Base-by-base conservation (phyloP, 164 flowering plant species). In the Piper longum region DNA sequence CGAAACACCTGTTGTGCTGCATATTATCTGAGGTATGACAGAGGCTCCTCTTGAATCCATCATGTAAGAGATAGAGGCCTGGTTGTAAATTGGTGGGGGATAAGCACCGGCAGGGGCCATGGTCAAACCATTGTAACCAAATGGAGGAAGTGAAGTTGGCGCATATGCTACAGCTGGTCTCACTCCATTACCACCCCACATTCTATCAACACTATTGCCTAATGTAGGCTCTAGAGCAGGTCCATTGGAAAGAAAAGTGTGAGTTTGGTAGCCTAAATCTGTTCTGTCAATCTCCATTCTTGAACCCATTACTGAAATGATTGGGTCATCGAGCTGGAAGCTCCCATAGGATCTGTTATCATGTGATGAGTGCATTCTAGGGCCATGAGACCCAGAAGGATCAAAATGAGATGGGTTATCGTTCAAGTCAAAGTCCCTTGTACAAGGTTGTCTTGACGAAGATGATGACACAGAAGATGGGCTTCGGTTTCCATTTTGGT, bases 371-470 rank as follows among this genome's bases (percentile, higher is more conserved):
- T 58, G 69, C 48, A 64, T 65, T 45, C 62, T 73, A 36, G 72
- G 74, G 40, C 74, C 78, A 41, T 64, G 65, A 26, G 73, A 71
- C 60, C 81, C 80, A 67, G 16, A 41, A 7, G 59, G 19, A 43
- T 76, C 79, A 19, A 75, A 70, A 60, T 70, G 43, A 54, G 64
- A 62, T 4, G 85, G 87, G 56, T 74, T 77, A 67, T 85, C 96
- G 75, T 92, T 92, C 77, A 92, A 77, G 71, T 92, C 89, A 64
- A 89, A 66, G 77, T 86, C 81, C 74, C 81, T 80, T 75, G 80
- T 57, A 4, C 79, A 62, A 54, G 84, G 79, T 66, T 77, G 88
- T 79, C 76, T 74, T 17, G 87, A 73, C 16, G 96, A 85, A 16
- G 93, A 87, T 3, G 91, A 88, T 0, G 88, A 85, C 13, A 84